Evolutionary conservation across 345 rosid species (phyloP).

Genomic region (Arabidopsis suecica): DNA sequence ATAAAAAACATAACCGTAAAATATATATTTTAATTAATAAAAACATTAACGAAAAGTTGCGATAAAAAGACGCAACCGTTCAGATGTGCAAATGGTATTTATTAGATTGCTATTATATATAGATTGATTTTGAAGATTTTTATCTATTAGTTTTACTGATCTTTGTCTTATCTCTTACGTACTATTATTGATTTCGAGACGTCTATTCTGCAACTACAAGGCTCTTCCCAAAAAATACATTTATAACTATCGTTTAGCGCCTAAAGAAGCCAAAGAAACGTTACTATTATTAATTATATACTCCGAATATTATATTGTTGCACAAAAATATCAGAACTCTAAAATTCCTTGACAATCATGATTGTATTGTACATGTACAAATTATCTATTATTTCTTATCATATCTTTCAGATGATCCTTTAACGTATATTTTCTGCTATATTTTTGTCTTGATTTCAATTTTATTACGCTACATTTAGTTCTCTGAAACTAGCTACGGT

Average conservation of each 20-base stretch:
- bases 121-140: not conserved
- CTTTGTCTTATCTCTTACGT: not conserved
- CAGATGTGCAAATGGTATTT: too few species aligned
- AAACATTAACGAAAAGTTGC: too few species aligned
- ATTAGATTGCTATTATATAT: too few species aligned
- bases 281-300: not conserved
- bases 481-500: not conserved
- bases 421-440: not conserved
- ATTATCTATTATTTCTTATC: not conserved
- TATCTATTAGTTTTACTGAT: not conserved
- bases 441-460: not conserved
- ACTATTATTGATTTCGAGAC: not conserved
- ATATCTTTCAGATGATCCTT: not conserved
- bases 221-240: not conserved
- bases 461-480: not conserved
- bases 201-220: conserved; percentile 13
- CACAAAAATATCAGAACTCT: conserved; percentile 8
- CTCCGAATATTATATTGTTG: not conserved
- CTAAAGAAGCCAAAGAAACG: not conserved
- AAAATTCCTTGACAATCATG: not conserved
- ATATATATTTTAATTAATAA: too few species aligned
- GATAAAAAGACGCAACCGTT: too few species aligned
- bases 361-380: not conserved
- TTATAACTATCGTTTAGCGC: not conserved
- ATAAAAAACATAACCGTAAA: too few species aligned